phyloP scores from a whole-genome alignment of 352 stramenopile species.

The Globisporangium iwayamae region DNA sequence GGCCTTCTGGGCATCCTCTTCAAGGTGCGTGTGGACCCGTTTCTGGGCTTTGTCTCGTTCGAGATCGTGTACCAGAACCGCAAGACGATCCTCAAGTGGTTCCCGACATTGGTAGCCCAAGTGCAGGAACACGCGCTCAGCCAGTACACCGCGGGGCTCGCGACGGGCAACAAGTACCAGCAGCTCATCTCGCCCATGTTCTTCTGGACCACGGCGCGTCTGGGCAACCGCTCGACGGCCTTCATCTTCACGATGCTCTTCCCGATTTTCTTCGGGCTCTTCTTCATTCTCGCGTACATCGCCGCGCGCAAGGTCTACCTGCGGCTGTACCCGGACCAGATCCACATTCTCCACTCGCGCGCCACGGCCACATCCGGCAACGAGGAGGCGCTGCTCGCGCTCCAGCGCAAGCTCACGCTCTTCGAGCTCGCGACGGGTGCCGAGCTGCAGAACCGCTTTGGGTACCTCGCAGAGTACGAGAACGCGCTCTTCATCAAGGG shows the following conservation, averaged over 20 bases:
- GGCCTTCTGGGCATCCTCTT: background rate
- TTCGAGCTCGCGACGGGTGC: slow-evolving; percentile 28
- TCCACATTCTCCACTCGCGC: background rate
- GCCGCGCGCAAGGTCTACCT: background rate
- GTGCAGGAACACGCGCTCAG: background rate
- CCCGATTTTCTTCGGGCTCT: background rate
- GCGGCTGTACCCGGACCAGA: background rate
- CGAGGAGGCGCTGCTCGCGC: background rate
- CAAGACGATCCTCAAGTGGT: slow-evolving; percentile 6
- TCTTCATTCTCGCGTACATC: background rate
- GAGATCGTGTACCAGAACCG: slow-evolving; percentile 3
- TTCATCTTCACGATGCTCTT: background rate
- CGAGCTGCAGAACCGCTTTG: slow-evolving; percentile 17
- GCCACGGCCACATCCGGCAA: background rate
- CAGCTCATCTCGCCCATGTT: slow-evolving; percentile 7
- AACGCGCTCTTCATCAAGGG: no score
- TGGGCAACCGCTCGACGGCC: no score
- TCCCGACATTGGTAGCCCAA: background rate
- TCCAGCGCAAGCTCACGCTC: slow-evolving; percentile 22
- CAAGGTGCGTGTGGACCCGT: slow-evolving; percentile 2
- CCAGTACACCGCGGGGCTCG: slow-evolving; percentile 7
- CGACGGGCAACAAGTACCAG: slow-evolving; percentile 5
- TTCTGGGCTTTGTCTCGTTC: slow-evolving; percentile 6
- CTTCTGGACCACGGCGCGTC: no score
- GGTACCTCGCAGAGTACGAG: no score